phyloP scores from a whole-genome alignment of 2,329 filamentous ascomycete species.

The Aschersonia sp. region DNA sequence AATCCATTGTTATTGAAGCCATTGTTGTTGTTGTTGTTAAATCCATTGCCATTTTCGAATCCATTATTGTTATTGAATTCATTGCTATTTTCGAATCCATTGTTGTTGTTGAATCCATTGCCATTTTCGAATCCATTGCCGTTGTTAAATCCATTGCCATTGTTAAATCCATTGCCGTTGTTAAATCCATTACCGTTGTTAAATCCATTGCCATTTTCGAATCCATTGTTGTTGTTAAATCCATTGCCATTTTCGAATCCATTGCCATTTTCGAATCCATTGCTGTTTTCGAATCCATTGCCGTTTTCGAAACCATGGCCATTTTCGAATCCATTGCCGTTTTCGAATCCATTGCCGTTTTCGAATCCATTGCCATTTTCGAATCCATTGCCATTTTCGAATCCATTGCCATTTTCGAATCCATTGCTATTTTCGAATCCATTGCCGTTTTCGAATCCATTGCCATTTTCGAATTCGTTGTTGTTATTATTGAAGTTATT shows the following conservation, averaged over 20 bases:
- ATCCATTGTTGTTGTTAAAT: too few relatives aligned
- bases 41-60: background rate
- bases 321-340: background rate
- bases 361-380: constrained; percentile 3
- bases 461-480: background rate
- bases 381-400: too few relatives aligned
- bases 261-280: background rate
- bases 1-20: constrained; percentile 1
- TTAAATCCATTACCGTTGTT: too few relatives aligned
- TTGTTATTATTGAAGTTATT: background rate
- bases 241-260: too few relatives aligned
- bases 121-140: background rate
- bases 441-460: background rate
- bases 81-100: background rate
- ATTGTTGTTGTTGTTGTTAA: constrained; percentile 2
- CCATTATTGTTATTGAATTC: background rate
- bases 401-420: background rate
- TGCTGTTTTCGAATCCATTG: constrained; percentile 1
- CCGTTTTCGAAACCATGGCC: background rate
- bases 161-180: too few relatives aligned
- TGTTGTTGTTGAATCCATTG: background rate
- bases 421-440: background rate
- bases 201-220: too few relatives aligned
- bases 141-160: background rate
- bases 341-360: constrained; percentile 4